A percentile compares a stretch with the other conserved stretches of the same genome.
Conservation (phyloP, 768 basidiomycete species). For the Piloderma croceum region DNA sequence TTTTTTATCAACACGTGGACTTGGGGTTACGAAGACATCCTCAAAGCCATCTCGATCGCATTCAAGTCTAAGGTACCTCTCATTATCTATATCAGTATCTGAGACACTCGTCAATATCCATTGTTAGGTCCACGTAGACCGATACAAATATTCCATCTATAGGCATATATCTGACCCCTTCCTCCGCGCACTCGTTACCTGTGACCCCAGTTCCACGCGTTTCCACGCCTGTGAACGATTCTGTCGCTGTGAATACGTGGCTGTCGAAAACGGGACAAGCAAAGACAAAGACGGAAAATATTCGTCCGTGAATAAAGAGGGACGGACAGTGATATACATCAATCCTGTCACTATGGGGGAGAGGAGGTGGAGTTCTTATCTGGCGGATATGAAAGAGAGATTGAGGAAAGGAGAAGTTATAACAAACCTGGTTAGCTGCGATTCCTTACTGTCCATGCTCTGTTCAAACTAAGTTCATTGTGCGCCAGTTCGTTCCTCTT, state of each 20-base stretch:
- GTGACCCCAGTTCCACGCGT: slow-evolving; percentile 56
- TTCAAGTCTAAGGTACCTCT: slow-evolving; percentile 56
- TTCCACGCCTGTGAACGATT: slow-evolving; percentile 95
- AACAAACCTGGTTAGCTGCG: slow-evolving; percentile 52
- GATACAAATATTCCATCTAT: slow-evolving; percentile 77
- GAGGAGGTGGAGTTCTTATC: slow-evolving; percentile 48
- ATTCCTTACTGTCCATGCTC: not conserved
- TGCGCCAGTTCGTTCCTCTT: slow-evolving; percentile 67
- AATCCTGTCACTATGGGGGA: slow-evolving; percentile 76
- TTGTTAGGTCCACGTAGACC: slow-evolving; percentile 81
- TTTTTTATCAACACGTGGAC: slow-evolving; percentile 96
- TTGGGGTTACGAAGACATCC: slow-evolving; percentile 91
- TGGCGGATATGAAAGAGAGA: slow-evolving; percentile 33
- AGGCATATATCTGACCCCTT: slow-evolving; percentile 52
- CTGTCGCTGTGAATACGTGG: slow-evolving; percentile 61
- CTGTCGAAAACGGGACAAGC: too few species aligned
- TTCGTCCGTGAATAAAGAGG: slow-evolving; percentile 33
- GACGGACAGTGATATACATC: slow-evolving; percentile 69
- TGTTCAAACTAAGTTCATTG: not conserved
- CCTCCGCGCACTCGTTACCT: slow-evolving; percentile 53
- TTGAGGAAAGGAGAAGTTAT: slow-evolving; percentile 43
- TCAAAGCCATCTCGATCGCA: slow-evolving; percentile 64
- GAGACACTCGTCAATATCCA: not conserved
- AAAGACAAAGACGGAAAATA: too few species aligned
- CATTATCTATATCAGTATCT: not conserved